Evolutionary conservation across 495 filamentous ascomycete genomes (phyloP), one percentile per base, ranked within the genome.

Genomic region (Penicillium taxi): DNA sequence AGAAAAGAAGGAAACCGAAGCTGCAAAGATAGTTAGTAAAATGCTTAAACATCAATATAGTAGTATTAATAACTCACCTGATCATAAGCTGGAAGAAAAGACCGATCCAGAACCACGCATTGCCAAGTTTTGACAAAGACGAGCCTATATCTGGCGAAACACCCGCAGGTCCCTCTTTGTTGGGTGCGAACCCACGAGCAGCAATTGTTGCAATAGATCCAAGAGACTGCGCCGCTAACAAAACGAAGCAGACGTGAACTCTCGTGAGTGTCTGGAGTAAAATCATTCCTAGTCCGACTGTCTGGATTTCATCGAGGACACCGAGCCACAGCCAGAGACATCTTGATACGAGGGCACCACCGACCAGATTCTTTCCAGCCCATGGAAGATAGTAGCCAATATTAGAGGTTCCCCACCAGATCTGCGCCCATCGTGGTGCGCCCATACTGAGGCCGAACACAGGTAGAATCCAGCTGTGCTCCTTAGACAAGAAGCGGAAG

Each of bases 251-350:
- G 14, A 80, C 65, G 48, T 80, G 77, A 42, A 76, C 66, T 6
- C 78, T 37, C 28, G 76, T 80, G 47, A 81, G 50, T 8, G 78
- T 82, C 47, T 78, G 70, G 27, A 81, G 53, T 22, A 82, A 56
- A 28, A 80, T 69, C 78, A 81, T 82, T 26, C 78, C 78, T 25
- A 81, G 61, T 5, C 77, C 77, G 18, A 77, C 73, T 23, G 69
- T 66, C 47, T 83, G 79, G 5, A 81, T 59, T 24, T 70, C 69
- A 41, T 83, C 79, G 2, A 82, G 62, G 18, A 80, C 56, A 11
- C 78, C 78, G 0, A 81, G 66, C 75, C 75, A 81, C 2, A 82
- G 68, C 79, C 79, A 82, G 9, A 83, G 53, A 5, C 56, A 54
- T 18, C 79, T 58, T 0, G 70, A 73, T 0, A 74, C 44, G 2